Base-by-base conservation (phyloP, 2,329 filamentous ascomycete genomes). In the Thelonectria discophora region DNA sequence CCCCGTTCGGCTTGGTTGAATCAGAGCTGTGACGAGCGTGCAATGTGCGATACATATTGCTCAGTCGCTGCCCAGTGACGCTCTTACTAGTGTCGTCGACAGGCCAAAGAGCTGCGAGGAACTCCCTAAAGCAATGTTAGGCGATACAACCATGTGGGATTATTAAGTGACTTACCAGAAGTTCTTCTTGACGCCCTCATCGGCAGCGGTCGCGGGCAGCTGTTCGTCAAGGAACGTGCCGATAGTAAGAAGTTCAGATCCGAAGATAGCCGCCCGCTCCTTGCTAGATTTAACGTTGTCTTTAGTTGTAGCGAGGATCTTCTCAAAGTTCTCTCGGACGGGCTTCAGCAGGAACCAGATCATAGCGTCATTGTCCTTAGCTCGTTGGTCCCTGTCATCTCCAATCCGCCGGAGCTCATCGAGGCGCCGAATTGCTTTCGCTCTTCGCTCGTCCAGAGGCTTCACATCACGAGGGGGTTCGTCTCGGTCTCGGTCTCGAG, bases 281-380 rank as follows among this genome's bases (percentile, higher is more conserved):
- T 88, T 87, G 69, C 86, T 85, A 27, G 84, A 86, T 56, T 86
- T 86, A 63, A 88, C 85, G 51, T 84, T 84, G 66, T 87, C 86
- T 66, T 85, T 86, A 2, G 86, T 90, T 4, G 87, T 88, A 53
- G 82, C 84, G 55, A 85, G 79, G 55, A 90, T 85, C 27, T 79
- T 81, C 65, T 84, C 82, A 52, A 90, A 83, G 63, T 86, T 88
- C 62, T 85, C 82, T 50, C 81, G 81, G 27, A 90, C 85, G 13
- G 87, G 86, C 62, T 85, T 84, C 61, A 89, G 74, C 39, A 84
- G 70, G 60, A 77, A 80, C 79, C 80, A 81, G 20, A 82, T 79
- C 75, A 81, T 78, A 3, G 79, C 79, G 60, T 82, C 80, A 46
- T 81, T 79, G 53, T 82, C 77, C 54, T 75, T 77, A 46, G 74